Evolutionary conservation across 1,139 yeast genomes (phyloP).

Genomic region (Blastobotrys arbuscula): DNA sequence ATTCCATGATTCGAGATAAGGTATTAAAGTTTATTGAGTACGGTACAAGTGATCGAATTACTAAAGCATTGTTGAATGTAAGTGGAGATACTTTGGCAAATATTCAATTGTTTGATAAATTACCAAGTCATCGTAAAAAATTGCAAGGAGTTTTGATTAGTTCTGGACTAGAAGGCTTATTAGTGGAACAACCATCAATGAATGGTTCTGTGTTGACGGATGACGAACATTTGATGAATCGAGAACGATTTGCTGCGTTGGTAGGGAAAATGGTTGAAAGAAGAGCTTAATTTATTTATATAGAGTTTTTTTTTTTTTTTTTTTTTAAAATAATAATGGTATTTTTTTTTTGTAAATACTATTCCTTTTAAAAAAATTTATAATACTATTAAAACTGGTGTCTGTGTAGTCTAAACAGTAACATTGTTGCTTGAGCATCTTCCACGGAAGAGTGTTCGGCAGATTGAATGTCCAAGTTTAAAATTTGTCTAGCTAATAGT

Average conservation of each 20-base stretch:
- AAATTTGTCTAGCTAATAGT: conserved; percentile 52
- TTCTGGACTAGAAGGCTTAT: conserved; percentile 20
- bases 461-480: conserved; percentile 60
- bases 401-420: conserved; percentile 57
- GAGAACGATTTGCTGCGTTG: conserved; percentile 13
- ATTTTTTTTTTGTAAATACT: background rate
- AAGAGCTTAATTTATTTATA: background rate
- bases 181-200: conserved; percentile 6
- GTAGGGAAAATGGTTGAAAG: conserved; percentile 12
- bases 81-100: conserved; percentile 19
- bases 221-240: conserved; percentile 1
- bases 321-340: background rate
- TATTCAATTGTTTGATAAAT: conserved; percentile 19
- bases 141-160: conserved; percentile 18
- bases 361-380: background rate
- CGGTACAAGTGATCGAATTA: conserved; percentile 20
- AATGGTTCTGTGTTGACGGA: conserved; percentile 4
- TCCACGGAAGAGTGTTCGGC: conserved; percentile 84
- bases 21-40: conserved; percentile 20
- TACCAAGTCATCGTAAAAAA: conserved; percentile 17
- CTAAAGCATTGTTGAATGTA: conserved; percentile 21
- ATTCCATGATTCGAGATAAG: conserved; percentile 23
- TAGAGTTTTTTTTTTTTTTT: background rate
- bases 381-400: conserved; percentile 48
- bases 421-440: conserved; percentile 86